phyloP scores from a whole-genome alignment of 495 filamentous ascomycete genomes.

The Bathelium albidoporum region DNA sequence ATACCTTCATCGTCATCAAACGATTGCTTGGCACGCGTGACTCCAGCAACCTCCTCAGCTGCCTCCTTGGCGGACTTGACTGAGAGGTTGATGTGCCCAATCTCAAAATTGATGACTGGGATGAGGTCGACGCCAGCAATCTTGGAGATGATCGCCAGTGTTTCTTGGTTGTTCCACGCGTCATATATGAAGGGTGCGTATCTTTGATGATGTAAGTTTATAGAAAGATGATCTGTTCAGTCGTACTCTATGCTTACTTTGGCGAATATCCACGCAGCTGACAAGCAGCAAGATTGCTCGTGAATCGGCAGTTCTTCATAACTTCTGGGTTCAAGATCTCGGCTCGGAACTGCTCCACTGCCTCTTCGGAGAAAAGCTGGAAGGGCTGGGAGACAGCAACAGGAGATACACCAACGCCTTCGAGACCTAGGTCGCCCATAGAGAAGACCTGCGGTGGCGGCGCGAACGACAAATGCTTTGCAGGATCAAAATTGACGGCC shows the following conservation, averaged over 20 bases:
- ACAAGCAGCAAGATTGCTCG: slow-evolving; percentile 53
- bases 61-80: slow-evolving; percentile 48
- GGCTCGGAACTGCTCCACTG: slow-evolving; percentile 52
- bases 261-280: slow-evolving; percentile 59
- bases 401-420: slow-evolving; percentile 50
- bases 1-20: slow-evolving; percentile 39
- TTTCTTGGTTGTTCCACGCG: slow-evolving; percentile 57
- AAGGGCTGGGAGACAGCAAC: slow-evolving; percentile 66
- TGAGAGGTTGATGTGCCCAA: slow-evolving; percentile 62
- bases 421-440: slow-evolving; percentile 51
- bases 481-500: slow-evolving; percentile 35
- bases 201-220: slow-evolving; percentile 25
- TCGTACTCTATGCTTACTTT: slow-evolving; percentile 41
- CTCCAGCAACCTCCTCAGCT: slow-evolving; percentile 34
- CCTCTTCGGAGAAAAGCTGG: slow-evolving; percentile 57
- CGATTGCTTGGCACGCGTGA: slow-evolving; percentile 29
- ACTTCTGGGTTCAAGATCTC: slow-evolving; percentile 57
- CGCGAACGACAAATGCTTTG: slow-evolving; percentile 46
- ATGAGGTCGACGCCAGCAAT: slow-evolving; percentile 67
- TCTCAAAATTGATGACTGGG: slow-evolving; percentile 61
- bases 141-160: slow-evolving; percentile 53
- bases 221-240: background rate
- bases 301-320: slow-evolving; percentile 53
- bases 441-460: slow-evolving; percentile 42
- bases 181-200: slow-evolving; percentile 59